These are phyloP conservation scores for Leccinum sublutescens DNA, from an alignment of 768 basidiomycete species.

Conservation along the genomic window DNA sequence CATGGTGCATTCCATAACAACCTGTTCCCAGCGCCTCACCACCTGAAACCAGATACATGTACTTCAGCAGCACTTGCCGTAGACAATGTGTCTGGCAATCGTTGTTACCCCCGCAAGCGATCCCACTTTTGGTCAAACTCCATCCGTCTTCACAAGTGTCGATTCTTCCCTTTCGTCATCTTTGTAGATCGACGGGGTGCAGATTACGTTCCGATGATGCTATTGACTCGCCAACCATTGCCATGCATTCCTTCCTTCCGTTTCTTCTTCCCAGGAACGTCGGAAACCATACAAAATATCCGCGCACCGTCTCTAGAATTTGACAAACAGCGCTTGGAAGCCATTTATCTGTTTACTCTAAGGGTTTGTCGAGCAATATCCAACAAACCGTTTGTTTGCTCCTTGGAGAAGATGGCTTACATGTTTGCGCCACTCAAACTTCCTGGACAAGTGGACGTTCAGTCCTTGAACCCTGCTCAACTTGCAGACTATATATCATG, in stretches of 20 bases:
- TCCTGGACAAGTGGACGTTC: slow-evolving; percentile 30
- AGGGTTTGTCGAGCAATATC: slow-evolving; percentile 58
- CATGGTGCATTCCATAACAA: slow-evolving; percentile 51
- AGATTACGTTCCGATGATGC: slow-evolving; percentile 55
- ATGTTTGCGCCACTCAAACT: slow-evolving; percentile 62
- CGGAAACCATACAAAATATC: slow-evolving; percentile 42
- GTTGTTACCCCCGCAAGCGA: slow-evolving; percentile 53
- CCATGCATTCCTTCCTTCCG: slow-evolving; percentile 55
- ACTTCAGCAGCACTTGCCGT: slow-evolving; percentile 16
- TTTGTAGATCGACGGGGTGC: slow-evolving; percentile 28
- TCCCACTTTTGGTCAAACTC: slow-evolving; percentile 69
- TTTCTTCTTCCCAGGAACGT: slow-evolving; percentile 55
- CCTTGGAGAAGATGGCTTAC: slow-evolving; percentile 54
- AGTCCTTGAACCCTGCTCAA: slow-evolving; percentile 19
- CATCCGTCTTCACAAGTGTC: slow-evolving; percentile 20
- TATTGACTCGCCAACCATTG: slow-evolving; percentile 67
- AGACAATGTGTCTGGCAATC: slow-evolving; percentile 41
- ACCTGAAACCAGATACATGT: not conserved
- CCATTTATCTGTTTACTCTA: slow-evolving; percentile 60
- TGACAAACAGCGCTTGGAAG: slow-evolving; percentile 42
- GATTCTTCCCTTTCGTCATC: slow-evolving; percentile 41
- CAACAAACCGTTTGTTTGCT: slow-evolving; percentile 68
- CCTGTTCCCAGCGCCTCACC: slow-evolving; percentile 35
- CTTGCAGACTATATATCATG: slow-evolving; percentile 57
- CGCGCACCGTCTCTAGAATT: slow-evolving; percentile 51